Percentiles rank a stretch among this genome's conserved stretches.
phyloP scores from a whole-genome alignment of 176 grass and related monocot genomes.

The Carex littledalei region DNA sequence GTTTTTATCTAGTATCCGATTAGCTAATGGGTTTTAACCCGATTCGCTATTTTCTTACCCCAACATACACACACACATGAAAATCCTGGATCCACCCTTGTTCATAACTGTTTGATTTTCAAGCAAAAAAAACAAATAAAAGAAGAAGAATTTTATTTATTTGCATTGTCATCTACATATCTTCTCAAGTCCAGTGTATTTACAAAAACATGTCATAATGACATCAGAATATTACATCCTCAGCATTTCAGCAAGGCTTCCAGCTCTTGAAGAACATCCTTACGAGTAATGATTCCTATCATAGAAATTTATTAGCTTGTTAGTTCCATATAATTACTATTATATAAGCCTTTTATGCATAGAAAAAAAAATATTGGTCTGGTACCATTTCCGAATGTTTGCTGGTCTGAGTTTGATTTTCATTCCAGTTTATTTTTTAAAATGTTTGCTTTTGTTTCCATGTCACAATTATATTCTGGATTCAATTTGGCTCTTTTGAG shows the following conservation, averaged over 20 bases:
- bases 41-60: too few species aligned
- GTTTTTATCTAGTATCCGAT: too few species aligned
- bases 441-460: not conserved
- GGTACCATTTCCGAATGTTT: not conserved
- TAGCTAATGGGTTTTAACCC: too few species aligned
- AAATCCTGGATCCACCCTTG: too few species aligned
- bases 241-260: constrained; percentile 56
- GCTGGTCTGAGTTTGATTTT: not conserved
- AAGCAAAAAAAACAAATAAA: not conserved
- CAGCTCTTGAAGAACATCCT: constrained; percentile 62
- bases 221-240: constrained; percentile 28
- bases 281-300: constrained; percentile 80
- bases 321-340: not conserved
- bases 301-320: not conserved
- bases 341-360: not conserved
- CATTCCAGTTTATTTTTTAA: not conserved
- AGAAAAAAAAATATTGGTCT: not conserved
- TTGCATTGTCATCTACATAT: not conserved
- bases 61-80: too few species aligned
- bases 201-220: constrained; percentile 4
- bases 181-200: not conserved
- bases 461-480: not conserved
- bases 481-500: not conserved
- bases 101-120: not conserved
- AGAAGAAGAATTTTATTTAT: constrained; percentile 11